A percentile compares a stretch with the other conserved stretches of the same genome.
These are phyloP conservation scores for Silene latifolia DNA, from an alignment of 148 eudicot genomes.

Conservation along the genomic window DNA sequence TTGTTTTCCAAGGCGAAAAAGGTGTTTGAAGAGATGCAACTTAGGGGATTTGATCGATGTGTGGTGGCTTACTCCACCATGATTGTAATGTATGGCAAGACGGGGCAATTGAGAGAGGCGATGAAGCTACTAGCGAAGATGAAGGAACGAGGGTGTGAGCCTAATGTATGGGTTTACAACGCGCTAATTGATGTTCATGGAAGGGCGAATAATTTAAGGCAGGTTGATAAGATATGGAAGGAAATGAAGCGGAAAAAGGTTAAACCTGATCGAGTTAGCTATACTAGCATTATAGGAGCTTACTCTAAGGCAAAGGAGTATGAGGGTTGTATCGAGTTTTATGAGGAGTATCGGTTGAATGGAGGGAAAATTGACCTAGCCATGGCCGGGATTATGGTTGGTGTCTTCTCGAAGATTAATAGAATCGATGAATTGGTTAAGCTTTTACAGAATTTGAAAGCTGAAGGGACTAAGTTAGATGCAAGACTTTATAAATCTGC, in stretches of 20 bases:
- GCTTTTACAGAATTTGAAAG: conserved; percentile 69
- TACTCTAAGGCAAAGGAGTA: conserved; percentile 59
- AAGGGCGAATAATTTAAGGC: conserved; percentile 50
- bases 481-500: conserved; percentile 71
- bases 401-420: conserved; percentile 68
- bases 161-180: conserved; percentile 92
- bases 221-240: conserved; percentile 82
- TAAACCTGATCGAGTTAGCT: conserved; percentile 62
- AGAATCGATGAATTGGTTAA: conserved; percentile 64
- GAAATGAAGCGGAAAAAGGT: conserved; percentile 84
- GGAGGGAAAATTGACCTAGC: conserved; percentile 68
- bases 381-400: conserved; percentile 89
- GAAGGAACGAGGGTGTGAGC: conserved; percentile 79
- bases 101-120: conserved; percentile 61
- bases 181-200: conserved; percentile 74
- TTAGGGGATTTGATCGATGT: conserved; percentile 64
- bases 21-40: conserved; percentile 60
- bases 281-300: conserved; percentile 72
- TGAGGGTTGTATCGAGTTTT: conserved; percentile 50
- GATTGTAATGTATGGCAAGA: conserved; percentile 78
- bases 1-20: conserved; percentile 48
- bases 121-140: conserved; percentile 78
- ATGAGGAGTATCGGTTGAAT: conserved; percentile 57
- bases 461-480: conserved; percentile 57
- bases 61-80: conserved; percentile 91